These are phyloP conservation scores for Rhodotorula graminis DNA, from an alignment of 768 basidiomycete genomes.

Conservation along the genomic window DNA sequence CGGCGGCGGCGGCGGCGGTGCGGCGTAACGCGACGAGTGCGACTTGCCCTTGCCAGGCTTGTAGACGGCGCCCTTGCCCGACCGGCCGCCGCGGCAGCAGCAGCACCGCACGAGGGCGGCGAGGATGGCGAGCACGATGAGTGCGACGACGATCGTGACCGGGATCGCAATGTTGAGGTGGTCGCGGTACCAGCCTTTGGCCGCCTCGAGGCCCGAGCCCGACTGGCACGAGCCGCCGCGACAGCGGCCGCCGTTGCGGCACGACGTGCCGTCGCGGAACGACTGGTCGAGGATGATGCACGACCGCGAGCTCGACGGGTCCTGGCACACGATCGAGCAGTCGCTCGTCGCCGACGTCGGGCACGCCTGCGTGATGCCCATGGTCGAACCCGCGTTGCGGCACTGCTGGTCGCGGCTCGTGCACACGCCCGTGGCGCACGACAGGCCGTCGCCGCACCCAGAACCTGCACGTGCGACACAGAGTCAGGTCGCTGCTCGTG, in stretches of 20 bases:
- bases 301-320: constrained; percentile 58
- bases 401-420: constrained; percentile 73
- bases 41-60: constrained; percentile 1
- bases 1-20: neutral
- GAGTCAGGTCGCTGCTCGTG: constrained; percentile 1
- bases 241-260: constrained; percentile 81
- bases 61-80: neutral
- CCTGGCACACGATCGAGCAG: constrained; percentile 75
- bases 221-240: constrained; percentile 70
- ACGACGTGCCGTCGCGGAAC: constrained; percentile 79
- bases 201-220: constrained; percentile 54
- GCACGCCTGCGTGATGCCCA: constrained; percentile 65
- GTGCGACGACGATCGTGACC: constrained; percentile 65
- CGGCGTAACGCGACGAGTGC: constrained; percentile 9
- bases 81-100: constrained; percentile 23
- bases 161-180: constrained; percentile 53
- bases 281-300: constrained; percentile 67
- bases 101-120: constrained; percentile 50
- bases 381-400: constrained; percentile 63
- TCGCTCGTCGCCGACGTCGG: constrained; percentile 48
- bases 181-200: constrained; percentile 50
- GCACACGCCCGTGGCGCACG: constrained; percentile 73
- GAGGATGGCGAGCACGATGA: constrained; percentile 60
- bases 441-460: constrained; percentile 64
- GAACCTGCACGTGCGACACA: constrained; percentile 50